These are phyloP conservation scores for Hyphopichia burtonii DNA, from an alignment of 1,139 yeast species.

Conservation along the genomic window DNA sequence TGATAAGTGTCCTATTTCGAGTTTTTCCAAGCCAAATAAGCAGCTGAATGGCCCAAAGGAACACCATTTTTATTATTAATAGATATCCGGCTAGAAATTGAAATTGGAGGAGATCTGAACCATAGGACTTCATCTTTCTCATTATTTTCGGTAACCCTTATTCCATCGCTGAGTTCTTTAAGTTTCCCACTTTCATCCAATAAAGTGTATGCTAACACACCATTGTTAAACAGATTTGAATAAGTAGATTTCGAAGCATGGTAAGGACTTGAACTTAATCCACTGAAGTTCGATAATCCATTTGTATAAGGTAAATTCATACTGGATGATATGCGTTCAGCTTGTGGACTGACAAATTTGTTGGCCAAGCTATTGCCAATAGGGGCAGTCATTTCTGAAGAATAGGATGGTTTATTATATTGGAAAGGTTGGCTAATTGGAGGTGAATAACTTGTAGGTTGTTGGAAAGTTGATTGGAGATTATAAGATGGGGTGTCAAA, in stretches of 20 bases:
- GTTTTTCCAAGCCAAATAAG: slow-evolving; percentile 67
- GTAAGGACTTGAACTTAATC: slow-evolving; percentile 7
- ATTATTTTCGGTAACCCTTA: slow-evolving; percentile 16
- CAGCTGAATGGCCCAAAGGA: slow-evolving; percentile 64
- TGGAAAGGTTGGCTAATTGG: slow-evolving; percentile 6
- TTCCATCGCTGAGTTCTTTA: slow-evolving; percentile 17
- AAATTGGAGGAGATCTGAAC: slow-evolving; percentile 79
- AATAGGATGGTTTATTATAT: not conserved
- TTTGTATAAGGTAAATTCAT: slow-evolving; percentile 8
- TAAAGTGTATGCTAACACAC: slow-evolving; percentile 39
- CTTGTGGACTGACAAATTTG: not conserved
- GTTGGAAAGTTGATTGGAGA: not conserved
- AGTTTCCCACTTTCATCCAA: slow-evolving; percentile 19
- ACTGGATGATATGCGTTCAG: not conserved
- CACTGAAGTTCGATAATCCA: not conserved
- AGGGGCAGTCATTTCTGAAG: not conserved
- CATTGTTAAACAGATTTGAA: slow-evolving; percentile 40
- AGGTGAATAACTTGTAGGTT: slow-evolving; percentile 6
- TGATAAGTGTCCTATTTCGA: slow-evolving; percentile 9
- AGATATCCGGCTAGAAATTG: slow-evolving; percentile 48
- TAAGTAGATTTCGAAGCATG: slow-evolving; percentile 36
- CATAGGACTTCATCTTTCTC: slow-evolving; percentile 56
- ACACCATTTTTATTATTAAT: slow-evolving; percentile 20
- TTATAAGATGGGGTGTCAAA: not conserved
- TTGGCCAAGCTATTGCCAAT: not conserved